A percentile compares a stretch with the other conserved stretches of the same genome.
Evolutionary conservation across 2,329 filamentous ascomycete genomes (phyloP).

Genomic region (Phaeoacremonium minimum): DNA sequence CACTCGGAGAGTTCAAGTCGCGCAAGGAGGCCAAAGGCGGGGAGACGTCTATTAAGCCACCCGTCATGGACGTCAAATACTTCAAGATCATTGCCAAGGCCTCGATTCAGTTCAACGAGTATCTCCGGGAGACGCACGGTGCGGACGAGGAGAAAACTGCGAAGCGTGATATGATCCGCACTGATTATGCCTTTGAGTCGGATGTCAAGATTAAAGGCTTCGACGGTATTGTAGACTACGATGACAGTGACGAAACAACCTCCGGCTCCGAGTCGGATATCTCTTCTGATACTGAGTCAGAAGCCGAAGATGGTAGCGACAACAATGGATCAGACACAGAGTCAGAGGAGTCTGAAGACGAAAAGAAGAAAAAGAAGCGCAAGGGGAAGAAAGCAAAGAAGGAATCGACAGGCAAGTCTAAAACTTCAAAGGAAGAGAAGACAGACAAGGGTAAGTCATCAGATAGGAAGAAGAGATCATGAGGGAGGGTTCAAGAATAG

Average conservation of each 20-base stretch:
- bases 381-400: neutral
- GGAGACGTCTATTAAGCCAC: neutral
- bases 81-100: conserved; percentile 2
- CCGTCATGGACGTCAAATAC: neutral
- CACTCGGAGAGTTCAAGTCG: conserved; percentile 1
- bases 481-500: no score
- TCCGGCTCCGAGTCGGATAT: neutral
- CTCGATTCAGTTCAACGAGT: conserved; percentile 3
- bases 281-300: no score
- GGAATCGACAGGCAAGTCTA: neutral
- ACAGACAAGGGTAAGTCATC: no score
- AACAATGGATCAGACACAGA: neutral
- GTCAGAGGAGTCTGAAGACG: neutral
- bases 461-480: no score
- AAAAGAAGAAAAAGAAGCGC: neutral
- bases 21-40: neutral
- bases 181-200: neutral
- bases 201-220: neutral
- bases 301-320: no score
- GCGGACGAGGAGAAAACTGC: conserved; percentile 1
- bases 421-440: neutral
- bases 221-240: no score
- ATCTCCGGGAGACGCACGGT: conserved; percentile 4
- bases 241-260: no score
- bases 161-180: neutral